These are phyloP conservation scores for Phialophora macrospora DNA, from an alignment of 2,329 filamentous ascomycete genomes.

Conservation along the genomic window DNA sequence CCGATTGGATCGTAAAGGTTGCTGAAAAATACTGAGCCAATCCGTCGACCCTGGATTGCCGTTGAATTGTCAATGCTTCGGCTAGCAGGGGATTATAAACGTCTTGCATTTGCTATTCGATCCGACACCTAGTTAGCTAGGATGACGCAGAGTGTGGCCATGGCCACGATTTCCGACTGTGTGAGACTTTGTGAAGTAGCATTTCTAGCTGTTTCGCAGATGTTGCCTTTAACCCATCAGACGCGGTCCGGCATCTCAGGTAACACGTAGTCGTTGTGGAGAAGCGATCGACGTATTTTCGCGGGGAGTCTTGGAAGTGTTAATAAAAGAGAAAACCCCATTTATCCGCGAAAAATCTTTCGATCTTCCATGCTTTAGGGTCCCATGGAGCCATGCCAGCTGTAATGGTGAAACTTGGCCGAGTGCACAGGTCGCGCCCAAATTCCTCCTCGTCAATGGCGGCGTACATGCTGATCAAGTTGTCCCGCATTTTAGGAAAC, in stretches of 20 bases:
- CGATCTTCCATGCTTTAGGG: conserved; percentile 45
- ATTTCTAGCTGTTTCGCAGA: neutral
- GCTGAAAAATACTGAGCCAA: conserved; percentile 12
- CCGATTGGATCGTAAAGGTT: conserved; percentile 31
- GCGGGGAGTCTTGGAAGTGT: neutral
- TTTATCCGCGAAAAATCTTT: conserved; percentile 44
- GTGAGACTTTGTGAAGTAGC: neutral
- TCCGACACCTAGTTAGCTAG: neutral
- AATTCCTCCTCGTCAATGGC: conserved; percentile 48
- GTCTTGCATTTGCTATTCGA: neutral
- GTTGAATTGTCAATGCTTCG: neutral
- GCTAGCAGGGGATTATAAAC: neutral
- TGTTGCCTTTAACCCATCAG: neutral
- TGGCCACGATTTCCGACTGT: neutral
- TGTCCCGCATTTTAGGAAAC: conserved; percentile 48
- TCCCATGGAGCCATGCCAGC: conserved; percentile 43
- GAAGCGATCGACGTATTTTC: neutral
- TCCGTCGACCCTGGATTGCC: neutral
- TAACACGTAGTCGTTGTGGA: neutral
- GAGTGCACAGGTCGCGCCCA: conserved; percentile 43
- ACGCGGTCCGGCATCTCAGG: neutral
- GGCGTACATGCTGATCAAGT: conserved; percentile 42
- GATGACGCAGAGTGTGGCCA: neutral
- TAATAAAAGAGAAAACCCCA: conserved; percentile 45
- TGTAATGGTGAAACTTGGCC: conserved; percentile 44